These are phyloP conservation scores for Chaetomium fimeti DNA, from an alignment of 495 filamentous ascomycete species.

Conservation along the genomic window DNA sequence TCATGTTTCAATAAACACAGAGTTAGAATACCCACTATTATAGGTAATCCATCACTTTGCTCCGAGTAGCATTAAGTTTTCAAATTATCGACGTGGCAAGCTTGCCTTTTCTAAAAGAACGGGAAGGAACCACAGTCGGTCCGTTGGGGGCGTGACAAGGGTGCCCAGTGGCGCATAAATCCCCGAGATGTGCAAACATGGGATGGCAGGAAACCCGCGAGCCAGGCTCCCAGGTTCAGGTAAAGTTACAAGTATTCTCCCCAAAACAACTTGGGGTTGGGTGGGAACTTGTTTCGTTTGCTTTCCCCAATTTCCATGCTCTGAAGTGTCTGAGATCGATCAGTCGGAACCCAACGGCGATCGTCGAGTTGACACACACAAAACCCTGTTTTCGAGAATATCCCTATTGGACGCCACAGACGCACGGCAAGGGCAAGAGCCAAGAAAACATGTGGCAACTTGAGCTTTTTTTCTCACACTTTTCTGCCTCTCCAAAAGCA, in stretches of 20 bases:
- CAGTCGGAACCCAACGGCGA: neutral
- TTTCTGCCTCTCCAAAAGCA: neutral
- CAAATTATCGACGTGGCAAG: no score
- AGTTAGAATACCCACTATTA: no score
- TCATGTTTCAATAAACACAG: no score
- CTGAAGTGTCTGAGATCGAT: neutral
- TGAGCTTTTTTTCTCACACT: slow-evolving; percentile 7
- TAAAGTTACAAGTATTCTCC: neutral
- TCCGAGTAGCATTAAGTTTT: no score
- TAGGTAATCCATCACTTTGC: no score
- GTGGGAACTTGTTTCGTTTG: neutral
- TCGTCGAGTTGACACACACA: neutral
- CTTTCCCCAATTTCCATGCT: neutral
- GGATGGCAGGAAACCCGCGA: neutral
- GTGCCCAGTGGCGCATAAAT: neutral
- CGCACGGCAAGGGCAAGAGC: neutral
- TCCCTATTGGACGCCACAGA: slow-evolving; percentile 14
- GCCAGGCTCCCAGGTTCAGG: neutral
- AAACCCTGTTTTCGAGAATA: neutral
- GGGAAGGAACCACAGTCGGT: neutral
- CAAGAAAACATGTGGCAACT: slow-evolving; percentile 14
- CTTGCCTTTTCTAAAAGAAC: neutral
- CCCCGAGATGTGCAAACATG: neutral
- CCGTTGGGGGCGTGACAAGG: neutral
- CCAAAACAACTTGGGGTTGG: neutral